phyloP scores from a whole-genome alignment of 2,329 filamentous ascomycete genomes.

The Cadophora luteo-olivacea region DNA sequence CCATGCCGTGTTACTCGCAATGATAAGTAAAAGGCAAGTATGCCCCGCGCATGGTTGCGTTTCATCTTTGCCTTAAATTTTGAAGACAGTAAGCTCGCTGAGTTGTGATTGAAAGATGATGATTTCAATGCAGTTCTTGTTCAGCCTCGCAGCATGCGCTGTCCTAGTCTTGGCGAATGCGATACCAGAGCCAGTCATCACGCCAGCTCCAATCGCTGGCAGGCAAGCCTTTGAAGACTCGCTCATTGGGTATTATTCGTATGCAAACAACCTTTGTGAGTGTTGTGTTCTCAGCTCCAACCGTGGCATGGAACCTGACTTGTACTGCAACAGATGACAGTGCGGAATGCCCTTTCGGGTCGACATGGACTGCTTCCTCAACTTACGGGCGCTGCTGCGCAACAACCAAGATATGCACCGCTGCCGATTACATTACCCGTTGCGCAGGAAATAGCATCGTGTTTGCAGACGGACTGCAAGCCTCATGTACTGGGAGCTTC shows the following conservation, averaged over 20 bases:
- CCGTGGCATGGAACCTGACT: background rate
- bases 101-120: background rate
- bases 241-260: conserved; percentile 3
- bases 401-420: background rate
- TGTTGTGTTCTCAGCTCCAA: background rate
- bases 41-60: background rate
- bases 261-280: background rate
- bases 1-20: background rate
- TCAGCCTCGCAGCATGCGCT: background rate
- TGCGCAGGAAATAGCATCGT: background rate
- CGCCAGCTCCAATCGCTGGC: background rate
- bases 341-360: conserved; percentile 5
- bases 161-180: background rate
- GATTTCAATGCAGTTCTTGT: background rate
- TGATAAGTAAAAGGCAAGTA: background rate
- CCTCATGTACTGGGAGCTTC: background rate
- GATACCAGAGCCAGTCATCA: background rate
- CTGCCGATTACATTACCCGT: conserved; percentile 9
- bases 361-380: conserved; percentile 6
- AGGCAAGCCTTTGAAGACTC: background rate
- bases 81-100: background rate
- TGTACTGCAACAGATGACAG: background rate
- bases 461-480: conserved; percentile 2
- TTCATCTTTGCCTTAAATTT: background rate
- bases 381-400: conserved; percentile 3